Evolutionary conservation across 2,329 filamentous ascomycete species (phyloP), one percentile per base, ranked within the genome.

Genomic region (Aotearoamyces nothofagi): DNA sequence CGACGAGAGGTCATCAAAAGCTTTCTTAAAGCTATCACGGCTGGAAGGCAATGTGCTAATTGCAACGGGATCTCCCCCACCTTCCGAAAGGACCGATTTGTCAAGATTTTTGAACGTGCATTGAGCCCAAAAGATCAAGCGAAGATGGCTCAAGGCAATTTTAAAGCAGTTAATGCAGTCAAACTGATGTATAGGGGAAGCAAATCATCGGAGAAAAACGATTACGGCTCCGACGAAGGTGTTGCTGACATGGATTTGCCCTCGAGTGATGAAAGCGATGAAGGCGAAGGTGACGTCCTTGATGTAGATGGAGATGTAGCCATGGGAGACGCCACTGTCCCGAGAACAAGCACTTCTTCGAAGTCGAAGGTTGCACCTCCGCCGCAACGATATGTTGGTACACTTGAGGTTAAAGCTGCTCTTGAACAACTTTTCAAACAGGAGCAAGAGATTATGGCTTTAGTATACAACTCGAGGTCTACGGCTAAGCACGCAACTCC

Each of bases 61-160:
- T 76, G 69, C 41, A 56, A 60, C 27, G 79, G 78, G 15, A 70
- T 90, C 36, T 86, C 79, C 9, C 86, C 84, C 8, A 62, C 63
- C 2, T 96, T 82, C 54, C 75, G 87, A 42, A 94, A 92, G 51
- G 87, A 98, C 45, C 69, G 78, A 24, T 90, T 74, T 44, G 78
- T 86, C 47, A 98, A 96, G 54, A 84, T 98, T 30, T 98, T 96
- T 53, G 77, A 87, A 49, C 90, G 80, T 47, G 62, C 78, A 2
- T 57, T 94, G 32, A 69, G 65, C 26, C 55, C 65, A 26, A 92
- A 92, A 51, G 74, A 90, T 19, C 72, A 74, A 49, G 66, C 72
- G 23, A 73, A 77, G 36, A 92, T 92, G 78, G 66, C 73, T 3
- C 71, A 79, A 35, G 60, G 59, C 26, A 63, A 60, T 28, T 69